Evolutionary conservation across 2,329 filamentous ascomycete genomes (phyloP).

Genomic region (Myriosclerotinia duriaeana): DNA sequence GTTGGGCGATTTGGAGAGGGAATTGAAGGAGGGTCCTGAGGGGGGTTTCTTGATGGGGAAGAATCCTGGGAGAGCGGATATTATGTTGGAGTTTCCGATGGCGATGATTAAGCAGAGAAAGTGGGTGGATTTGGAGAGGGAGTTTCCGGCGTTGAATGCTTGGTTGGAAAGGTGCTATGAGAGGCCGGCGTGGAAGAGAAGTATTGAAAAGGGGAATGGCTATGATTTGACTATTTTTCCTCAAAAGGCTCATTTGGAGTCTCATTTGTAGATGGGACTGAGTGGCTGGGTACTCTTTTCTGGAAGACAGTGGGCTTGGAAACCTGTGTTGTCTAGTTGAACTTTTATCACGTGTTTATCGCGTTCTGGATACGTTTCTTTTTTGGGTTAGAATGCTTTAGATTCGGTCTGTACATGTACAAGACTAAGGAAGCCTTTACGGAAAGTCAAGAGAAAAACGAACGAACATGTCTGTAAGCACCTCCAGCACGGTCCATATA

Average conservation of each 20-base stretch:
- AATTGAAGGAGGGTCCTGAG: slow-evolving; percentile 29
- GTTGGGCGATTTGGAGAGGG: slow-evolving; percentile 30
- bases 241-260: neutral
- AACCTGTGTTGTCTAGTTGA: neutral
- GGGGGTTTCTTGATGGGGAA: slow-evolving; percentile 37
- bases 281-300: too few species aligned
- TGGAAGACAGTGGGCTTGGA: neutral
- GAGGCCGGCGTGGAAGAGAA: slow-evolving; percentile 36
- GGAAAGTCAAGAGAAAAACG: too few species aligned
- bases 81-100: slow-evolving; percentile 40
- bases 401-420: neutral
- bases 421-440: neutral
- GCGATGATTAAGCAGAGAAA: slow-evolving; percentile 36
- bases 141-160: slow-evolving; percentile 39
- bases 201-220: slow-evolving; percentile 38
- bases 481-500: too few species aligned
- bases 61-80: slow-evolving; percentile 40
- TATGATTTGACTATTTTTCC: slow-evolving; percentile 38
- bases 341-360: neutral
- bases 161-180: slow-evolving; percentile 39
- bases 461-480: neutral
- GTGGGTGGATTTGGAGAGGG: slow-evolving; percentile 37
- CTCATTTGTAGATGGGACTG: neutral
- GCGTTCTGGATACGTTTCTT: rapidly evolving
- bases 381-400: neutral